Evolutionary conservation across 2,329 filamentous ascomycete genomes (phyloP).

Genomic region (Neonectria ditissima): DNA sequence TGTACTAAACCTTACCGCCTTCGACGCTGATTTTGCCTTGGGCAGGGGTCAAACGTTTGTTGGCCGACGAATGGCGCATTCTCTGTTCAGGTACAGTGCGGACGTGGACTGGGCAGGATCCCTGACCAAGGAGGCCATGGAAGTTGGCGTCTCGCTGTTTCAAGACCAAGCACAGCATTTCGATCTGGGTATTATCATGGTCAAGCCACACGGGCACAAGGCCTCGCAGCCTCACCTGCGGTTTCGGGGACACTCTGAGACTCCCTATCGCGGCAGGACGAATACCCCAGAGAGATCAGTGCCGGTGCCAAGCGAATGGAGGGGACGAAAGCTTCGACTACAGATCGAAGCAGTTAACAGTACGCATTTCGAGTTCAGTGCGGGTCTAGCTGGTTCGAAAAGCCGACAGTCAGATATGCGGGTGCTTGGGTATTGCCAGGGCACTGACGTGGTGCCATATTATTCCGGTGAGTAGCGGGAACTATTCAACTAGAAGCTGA

Average conservation of each 20-base stretch:
- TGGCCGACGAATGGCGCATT: constrained; percentile 65
- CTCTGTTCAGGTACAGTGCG: constrained; percentile 63
- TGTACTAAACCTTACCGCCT: constrained; percentile 64
- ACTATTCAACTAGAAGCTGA: background rate
- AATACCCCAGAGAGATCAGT: background rate
- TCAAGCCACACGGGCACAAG: constrained; percentile 26
- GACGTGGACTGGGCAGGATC: constrained; percentile 57
- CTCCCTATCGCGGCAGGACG: constrained; percentile 17
- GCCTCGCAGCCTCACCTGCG: constrained; percentile 11
- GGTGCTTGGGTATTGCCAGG: constrained; percentile 12
- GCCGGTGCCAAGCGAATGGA: background rate
- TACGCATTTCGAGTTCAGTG: constrained; percentile 18
- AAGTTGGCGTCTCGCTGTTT: constrained; percentile 66
- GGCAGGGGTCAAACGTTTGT: constrained; percentile 56
- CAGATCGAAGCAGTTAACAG: constrained; percentile 18
- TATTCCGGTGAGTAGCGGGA: constrained; percentile 19
- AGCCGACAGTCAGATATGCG: background rate
- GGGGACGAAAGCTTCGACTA: constrained; percentile 13
- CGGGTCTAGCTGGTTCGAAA: background rate
- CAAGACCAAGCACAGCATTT: constrained; percentile 66
- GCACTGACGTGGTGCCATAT: constrained; percentile 15
- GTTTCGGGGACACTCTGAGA: constrained; percentile 23
- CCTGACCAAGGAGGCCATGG: constrained; percentile 52
- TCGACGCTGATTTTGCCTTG: constrained; percentile 30
- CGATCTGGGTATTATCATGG: constrained; percentile 58